phyloP scores from a whole-genome alignment of 768 basidiomycete species.

The Calocera cornea region DNA sequence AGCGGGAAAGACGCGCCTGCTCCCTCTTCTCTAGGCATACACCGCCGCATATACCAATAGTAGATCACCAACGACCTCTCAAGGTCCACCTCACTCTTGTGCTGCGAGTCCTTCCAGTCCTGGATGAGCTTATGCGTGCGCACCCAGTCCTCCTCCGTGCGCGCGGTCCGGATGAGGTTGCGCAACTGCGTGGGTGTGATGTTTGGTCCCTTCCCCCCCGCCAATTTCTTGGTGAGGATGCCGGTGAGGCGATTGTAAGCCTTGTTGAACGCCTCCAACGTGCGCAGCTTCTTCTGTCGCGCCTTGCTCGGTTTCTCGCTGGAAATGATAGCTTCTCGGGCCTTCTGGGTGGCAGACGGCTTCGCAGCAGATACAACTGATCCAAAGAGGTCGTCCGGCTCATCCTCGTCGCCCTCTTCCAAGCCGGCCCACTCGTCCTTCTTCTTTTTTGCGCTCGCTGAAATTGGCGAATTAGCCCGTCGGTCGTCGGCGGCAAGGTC shows the following conservation, averaged over 20 bases:
- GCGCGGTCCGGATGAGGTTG: background rate
- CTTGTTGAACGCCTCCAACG: background rate
- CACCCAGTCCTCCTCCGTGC: background rate
- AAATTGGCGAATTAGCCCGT: background rate
- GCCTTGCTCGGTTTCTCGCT: background rate
- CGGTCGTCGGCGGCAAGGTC: background rate
- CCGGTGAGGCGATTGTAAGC: background rate
- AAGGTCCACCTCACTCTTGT: background rate
- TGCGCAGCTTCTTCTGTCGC: background rate
- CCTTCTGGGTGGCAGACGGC: background rate
- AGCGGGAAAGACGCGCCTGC: background rate
- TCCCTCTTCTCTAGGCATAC: background rate
- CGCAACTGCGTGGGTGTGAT: background rate
- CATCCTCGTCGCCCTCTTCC: background rate
- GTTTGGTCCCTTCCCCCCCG: background rate
- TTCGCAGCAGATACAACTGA: background rate
- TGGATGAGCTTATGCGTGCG: background rate
- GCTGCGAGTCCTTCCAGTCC: background rate
- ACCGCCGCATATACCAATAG: background rate
- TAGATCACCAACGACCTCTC: background rate
- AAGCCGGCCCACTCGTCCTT: background rate
- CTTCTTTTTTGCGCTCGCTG: background rate
- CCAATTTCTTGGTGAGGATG: background rate
- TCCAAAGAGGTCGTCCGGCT: background rate
- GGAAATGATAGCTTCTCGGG: no score